Evolutionary conservation across 352 stramenopile species (phyloP).

Genomic region (Peronospora farinosa): DNA sequence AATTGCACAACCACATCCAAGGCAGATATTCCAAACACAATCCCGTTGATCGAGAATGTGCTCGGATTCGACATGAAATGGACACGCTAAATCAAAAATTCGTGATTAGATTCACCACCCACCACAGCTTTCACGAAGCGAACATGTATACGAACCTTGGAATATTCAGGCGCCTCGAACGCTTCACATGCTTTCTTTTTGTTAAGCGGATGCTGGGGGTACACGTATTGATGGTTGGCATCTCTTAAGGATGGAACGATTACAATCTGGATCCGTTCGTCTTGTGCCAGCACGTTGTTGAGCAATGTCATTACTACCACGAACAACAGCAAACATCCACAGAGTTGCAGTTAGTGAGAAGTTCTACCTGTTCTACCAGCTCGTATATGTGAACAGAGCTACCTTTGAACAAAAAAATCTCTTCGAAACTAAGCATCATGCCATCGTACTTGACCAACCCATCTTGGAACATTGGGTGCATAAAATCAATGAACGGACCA

Average conservation of each 20-base stretch:
- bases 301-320: conserved; percentile 64
- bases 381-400: background rate
- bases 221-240: conserved; percentile 92
- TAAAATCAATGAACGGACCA: conserved; percentile 94
- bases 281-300: conserved; percentile 51
- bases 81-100: conserved; percentile 52
- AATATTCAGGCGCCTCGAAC: conserved; percentile 47
- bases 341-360: conserved; percentile 2
- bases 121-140: background rate
- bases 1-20: conserved; percentile 89
- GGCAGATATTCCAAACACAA: conserved; percentile 89
- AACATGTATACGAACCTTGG: conserved; percentile 39
- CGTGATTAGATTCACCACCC: conserved; percentile 4
- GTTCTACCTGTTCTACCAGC: background rate
- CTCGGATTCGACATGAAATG: conserved; percentile 94
- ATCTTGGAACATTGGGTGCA: conserved; percentile 85
- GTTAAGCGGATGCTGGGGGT: conserved; percentile 91
- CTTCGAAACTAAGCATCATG: conserved; percentile 80
- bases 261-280: conserved; percentile 79
- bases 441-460: conserved; percentile 73
- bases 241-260: conserved; percentile 94
- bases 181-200: conserved; percentile 77
- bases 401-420: conserved; percentile 86
- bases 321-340: background rate
- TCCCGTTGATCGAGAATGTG: conserved; percentile 92